These are phyloP conservation scores for Porodaedalea pini DNA, from an alignment of 1,284 basidiomycete genomes.

Conservation along the genomic window DNA sequence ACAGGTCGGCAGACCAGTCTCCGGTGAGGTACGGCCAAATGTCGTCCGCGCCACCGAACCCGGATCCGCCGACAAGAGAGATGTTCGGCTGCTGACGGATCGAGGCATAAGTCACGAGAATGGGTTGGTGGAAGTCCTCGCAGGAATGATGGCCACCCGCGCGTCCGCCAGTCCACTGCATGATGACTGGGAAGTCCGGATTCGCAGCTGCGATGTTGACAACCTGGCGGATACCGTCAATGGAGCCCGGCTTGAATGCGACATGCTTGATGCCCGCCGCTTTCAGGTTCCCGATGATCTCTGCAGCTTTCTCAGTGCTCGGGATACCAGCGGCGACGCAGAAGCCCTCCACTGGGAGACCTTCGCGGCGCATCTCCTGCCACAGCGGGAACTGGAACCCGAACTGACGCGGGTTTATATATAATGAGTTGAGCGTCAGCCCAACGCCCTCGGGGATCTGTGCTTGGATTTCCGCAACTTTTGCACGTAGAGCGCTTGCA, in stretches of 20 bases:
- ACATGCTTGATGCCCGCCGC: conserved; percentile 89
- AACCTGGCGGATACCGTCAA: conserved; percentile 96
- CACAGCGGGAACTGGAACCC: conserved; percentile 95
- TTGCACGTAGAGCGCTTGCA: conserved; percentile 79
- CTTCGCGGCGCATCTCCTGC: conserved; percentile 96
- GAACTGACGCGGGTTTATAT: conserved; percentile 98
- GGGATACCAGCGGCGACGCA: conserved; percentile 97
- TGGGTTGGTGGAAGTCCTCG: conserved; percentile 98
- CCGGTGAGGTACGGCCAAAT: conserved; percentile 97
- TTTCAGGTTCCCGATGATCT: conserved; percentile 81
- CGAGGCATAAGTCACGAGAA: conserved; percentile 84
- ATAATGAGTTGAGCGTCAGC: conserved; percentile 91
- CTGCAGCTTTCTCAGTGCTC: conserved; percentile 87
- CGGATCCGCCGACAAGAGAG: conserved; percentile 90
- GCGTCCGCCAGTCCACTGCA: conserved; percentile 98
- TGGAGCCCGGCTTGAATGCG: conserved; percentile 95
- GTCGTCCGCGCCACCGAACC: conserved; percentile 93
- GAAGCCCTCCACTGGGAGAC: conserved; percentile 94
- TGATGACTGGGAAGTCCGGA: conserved; percentile 95
- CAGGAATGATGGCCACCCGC: conserved; percentile 99
- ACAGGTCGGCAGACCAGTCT: conserved; percentile 86
- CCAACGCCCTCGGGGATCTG: conserved; percentile 85
- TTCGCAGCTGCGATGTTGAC: conserved; percentile 93
- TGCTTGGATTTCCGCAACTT: conserved; percentile 85
- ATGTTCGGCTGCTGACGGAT: conserved; percentile 92